Conservation (phyloP, 441 rosid species). For the Pelargonium citronellum region DNA sequence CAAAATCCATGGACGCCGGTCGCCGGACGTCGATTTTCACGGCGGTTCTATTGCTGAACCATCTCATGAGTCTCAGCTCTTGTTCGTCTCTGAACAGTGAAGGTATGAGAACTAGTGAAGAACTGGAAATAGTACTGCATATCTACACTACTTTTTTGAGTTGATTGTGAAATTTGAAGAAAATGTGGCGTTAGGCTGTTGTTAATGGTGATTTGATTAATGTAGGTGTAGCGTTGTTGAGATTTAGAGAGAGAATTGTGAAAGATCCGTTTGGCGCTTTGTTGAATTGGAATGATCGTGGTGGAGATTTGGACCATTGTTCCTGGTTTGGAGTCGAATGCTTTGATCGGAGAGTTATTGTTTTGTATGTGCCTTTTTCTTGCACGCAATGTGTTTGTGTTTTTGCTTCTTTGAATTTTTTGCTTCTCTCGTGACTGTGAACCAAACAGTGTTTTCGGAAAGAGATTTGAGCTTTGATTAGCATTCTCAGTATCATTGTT, state of each 20-base stretch:
- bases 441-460: neutral
- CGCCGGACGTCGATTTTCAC: constrained; percentile 28
- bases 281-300: constrained; percentile 46
- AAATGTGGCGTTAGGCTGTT: neutral
- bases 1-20: constrained; percentile 21
- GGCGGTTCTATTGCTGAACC: constrained; percentile 29
- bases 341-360: constrained; percentile 51
- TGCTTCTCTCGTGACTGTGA: neutral
- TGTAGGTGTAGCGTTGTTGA: constrained; percentile 58
- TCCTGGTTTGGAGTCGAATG: constrained; percentile 79
- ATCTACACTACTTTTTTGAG: neutral
- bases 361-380: constrained; percentile 48
- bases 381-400: constrained; percentile 3
- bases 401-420: neutral
- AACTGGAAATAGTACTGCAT: neutral
- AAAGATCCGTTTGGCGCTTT: constrained; percentile 69
- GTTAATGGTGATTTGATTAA: neutral
- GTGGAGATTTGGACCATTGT: constrained; percentile 34
- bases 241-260: constrained; percentile 50
- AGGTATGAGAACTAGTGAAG: constrained; percentile 34
- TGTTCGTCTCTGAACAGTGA: constrained; percentile 43
- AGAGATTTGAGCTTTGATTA: neutral
- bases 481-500: neutral
- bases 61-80: constrained; percentile 30
- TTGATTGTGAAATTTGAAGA: neutral